These are phyloP conservation scores for Hypoxylon sp. DNA, from an alignment of 2,329 filamentous ascomycete species.

Conservation along the genomic window DNA sequence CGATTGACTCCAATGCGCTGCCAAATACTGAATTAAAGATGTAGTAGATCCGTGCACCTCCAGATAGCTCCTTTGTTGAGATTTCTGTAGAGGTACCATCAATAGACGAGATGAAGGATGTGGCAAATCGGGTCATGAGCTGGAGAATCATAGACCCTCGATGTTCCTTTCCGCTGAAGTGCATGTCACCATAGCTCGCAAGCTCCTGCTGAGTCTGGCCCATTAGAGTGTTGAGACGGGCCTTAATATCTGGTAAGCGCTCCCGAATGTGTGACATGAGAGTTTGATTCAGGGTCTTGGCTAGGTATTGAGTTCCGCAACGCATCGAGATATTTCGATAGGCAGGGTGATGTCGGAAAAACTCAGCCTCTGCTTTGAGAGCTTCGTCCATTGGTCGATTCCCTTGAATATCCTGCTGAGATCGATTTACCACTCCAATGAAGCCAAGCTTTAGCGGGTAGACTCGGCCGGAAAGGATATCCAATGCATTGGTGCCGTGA, in stretches of 20 bases:
- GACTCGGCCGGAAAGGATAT: conserved; percentile 96
- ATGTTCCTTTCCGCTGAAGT: conserved; percentile 97
- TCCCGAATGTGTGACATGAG: conserved; percentile 98
- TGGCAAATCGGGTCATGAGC: conserved; percentile 97
- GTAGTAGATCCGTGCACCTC: conserved; percentile 96
- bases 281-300: conserved; percentile 94
- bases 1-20: conserved; percentile 94
- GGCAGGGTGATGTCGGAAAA: conserved; percentile 96
- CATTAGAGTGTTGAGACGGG: conserved; percentile 97
- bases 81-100: conserved; percentile 99
- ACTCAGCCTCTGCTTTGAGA: conserved; percentile 89
- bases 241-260: conserved; percentile 96
- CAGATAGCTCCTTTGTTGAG: conserved; percentile 96
- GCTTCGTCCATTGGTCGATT: conserved; percentile 96
- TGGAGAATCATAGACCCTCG: conserved; percentile 94
- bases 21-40: conserved; percentile 99
- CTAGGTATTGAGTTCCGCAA: conserved; percentile 94
- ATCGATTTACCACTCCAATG: conserved; percentile 97
- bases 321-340: conserved; percentile 95
- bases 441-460: conserved; percentile 98
- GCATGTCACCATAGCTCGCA: conserved; percentile 96
- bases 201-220: conserved; percentile 99
- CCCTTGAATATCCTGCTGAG: conserved; percentile 96
- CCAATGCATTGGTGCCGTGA: conserved; percentile 96
- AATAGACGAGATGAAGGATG: conserved; percentile 97